Percentiles rank a stretch among this genome's conserved stretches.
Evolutionary conservation across 306 rosid genomes (phyloP).

Genomic region (Boehmeria nivea): DNA sequence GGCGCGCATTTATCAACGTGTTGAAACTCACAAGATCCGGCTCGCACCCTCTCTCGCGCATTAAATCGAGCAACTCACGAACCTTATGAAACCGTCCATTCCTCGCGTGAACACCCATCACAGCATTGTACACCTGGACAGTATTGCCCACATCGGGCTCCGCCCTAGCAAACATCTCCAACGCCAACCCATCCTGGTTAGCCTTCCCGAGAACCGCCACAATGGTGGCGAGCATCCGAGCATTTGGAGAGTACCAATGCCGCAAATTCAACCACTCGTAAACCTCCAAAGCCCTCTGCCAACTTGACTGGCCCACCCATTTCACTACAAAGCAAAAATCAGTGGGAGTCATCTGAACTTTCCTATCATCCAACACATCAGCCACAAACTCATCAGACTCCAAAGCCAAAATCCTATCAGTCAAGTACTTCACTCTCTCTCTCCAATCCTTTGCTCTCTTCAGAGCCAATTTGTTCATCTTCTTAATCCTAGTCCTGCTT

Average conservation of each 20-base stretch:
- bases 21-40: conserved; percentile 92
- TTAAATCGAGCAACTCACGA: conserved; percentile 52
- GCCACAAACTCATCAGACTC: conserved; percentile 73
- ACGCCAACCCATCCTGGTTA: conserved; percentile 71
- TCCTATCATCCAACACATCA: conserved; percentile 66
- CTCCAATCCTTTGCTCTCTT: conserved; percentile 83
- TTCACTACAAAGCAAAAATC: conserved; percentile 91
- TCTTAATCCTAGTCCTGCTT: conserved; percentile 54
- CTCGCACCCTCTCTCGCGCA: conserved; percentile 68
- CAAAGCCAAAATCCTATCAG: conserved; percentile 63
- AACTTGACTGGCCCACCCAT: conserved; percentile 64
- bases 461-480: conserved; percentile 73
- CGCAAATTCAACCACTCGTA: conserved; percentile 83
- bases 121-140: conserved; percentile 84
- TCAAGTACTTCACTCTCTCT: conserved; percentile 68
- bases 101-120: conserved; percentile 90
- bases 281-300: conserved; percentile 90
- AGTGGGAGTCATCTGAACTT: conserved; percentile 77
- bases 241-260: conserved; percentile 85
- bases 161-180: conserved; percentile 63
- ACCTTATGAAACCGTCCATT: conserved; percentile 61
- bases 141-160: conserved; percentile 49
- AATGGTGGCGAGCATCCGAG: conserved; percentile 85
- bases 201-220: conserved; percentile 82
- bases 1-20: conserved; percentile 75